Base-by-base conservation (phyloP, 2,329 filamentous ascomycete species). In the Dactylellina cionopaga region DNA sequence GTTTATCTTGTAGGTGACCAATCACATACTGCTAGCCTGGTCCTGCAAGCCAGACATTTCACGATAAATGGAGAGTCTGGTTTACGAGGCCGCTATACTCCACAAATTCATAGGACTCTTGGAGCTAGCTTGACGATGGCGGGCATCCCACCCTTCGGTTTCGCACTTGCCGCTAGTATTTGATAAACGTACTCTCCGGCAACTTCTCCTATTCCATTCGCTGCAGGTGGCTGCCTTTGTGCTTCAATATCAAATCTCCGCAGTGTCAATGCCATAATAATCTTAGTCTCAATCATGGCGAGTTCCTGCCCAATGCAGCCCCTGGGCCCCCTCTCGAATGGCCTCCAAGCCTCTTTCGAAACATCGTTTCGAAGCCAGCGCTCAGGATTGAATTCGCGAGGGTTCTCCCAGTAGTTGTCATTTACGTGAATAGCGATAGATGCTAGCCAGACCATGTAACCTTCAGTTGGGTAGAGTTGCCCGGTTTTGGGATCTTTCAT, bases 231-330 rank as follows among this genome's bases (percentile, higher is more conserved):
- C 15, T 75, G 81, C 76, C 78, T 80, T 76, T 76, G 78, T 0
- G 78, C 77, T 54, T 79, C 77, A 66, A 88, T 82, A 33, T 86
- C 83, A 49, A 86, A 85, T 15, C 83, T 82, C 51, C 84, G 77
- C 10, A 83, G 76, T 0, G 83, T 83, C 77, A 85, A 82, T 2
- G 83, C 82, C 25, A 87, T 77, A 5, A 84, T 80, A 68, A 84
- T 79, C 73, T 83, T 83, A 19, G 84, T 76, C 78, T 88, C 85
- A 19, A 78, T 74, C 78, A 83, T 82, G 0, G 83, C 85, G 44
- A 87, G 79, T 74, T 85, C 83, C 77, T 87, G 84, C 0, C 85
- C 86, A n/a, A 87, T 82, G 75, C 86, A 89, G 55, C 83, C 84
- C 10, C 86, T 78, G 1, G 82, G 81, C 0, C 86, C 86, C 62